Conservation (phyloP, 1,139 yeast genomes). For the Protomyces pachydermus region DNA sequence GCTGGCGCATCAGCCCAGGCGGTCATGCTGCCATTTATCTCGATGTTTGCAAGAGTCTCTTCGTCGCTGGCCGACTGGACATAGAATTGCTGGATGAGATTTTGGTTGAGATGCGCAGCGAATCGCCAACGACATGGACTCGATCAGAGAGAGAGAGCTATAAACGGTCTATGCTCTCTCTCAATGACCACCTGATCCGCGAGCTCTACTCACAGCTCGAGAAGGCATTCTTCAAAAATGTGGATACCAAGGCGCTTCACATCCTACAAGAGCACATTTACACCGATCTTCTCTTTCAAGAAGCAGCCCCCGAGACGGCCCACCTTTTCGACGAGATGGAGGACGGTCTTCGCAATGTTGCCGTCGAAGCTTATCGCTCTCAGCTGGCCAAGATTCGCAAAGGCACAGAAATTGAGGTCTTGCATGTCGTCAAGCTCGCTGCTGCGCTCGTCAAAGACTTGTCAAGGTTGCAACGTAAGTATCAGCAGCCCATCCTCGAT, state of each 20-base stretch:
- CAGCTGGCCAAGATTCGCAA: background rate
- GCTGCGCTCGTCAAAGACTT: background rate
- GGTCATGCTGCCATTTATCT: background rate
- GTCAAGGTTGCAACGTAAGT: background rate
- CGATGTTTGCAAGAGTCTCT: background rate
- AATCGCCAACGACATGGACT: background rate
- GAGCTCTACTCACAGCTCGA: constrained; percentile 13
- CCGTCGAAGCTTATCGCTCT: background rate
- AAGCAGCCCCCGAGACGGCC: constrained; percentile 5
- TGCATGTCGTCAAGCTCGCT: constrained; percentile 7
- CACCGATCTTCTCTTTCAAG: constrained; percentile 27
- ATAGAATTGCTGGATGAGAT: constrained; percentile 12
- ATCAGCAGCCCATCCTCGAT: constrained; percentile 1
- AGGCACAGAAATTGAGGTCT: constrained; percentile 8
- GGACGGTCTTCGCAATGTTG: background rate
- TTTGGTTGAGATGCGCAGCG: background rate
- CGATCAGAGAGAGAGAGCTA: background rate
- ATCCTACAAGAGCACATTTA: constrained; percentile 36
- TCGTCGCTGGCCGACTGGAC: constrained; percentile 1
- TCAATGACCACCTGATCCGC: constrained; percentile 18
- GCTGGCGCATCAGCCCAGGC: constrained; percentile 9
- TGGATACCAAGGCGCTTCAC: constrained; percentile 3
- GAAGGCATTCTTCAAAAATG: background rate
- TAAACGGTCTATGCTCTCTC: background rate
- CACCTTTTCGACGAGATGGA: constrained; percentile 11